A percentile compares a stretch with the other conserved stretches of the same genome.
Conservation (phyloP, 345 rosid genomes). For the Passiflora organensis region DNA sequence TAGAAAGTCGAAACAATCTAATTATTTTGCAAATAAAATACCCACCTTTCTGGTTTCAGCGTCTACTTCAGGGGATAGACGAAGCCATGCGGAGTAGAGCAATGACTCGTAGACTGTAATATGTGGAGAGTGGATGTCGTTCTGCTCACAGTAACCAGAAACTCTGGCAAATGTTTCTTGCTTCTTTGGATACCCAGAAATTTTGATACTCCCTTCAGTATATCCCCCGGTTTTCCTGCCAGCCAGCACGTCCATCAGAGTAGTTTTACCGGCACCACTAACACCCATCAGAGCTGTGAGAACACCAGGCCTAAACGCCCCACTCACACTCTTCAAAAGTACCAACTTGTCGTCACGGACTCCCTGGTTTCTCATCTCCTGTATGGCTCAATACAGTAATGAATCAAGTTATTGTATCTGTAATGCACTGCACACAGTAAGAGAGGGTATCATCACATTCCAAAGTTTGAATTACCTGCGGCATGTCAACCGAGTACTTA, state of each 20-base stretch:
- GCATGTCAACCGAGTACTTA: conserved; percentile 67
- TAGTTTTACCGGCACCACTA: conserved; percentile 76
- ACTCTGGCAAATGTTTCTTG: conserved; percentile 78
- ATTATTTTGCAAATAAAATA: not conserved
- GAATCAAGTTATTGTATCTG: too few species aligned
- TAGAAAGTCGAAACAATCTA: too few species aligned
- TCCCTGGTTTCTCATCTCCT: conserved; percentile 57
- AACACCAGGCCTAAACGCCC: conserved; percentile 77
- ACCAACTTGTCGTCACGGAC: conserved; percentile 49
- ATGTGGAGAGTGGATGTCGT: conserved; percentile 68
- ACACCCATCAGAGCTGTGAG: conserved; percentile 75
- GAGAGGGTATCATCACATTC: too few species aligned
- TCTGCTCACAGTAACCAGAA: conserved; percentile 70
- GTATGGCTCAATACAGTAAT: conserved; percentile 4
- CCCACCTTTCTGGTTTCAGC: conserved; percentile 45
- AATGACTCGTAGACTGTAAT: conserved; percentile 66
- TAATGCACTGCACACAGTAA: too few species aligned
- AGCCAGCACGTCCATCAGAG: conserved; percentile 77
- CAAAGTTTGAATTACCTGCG: too few species aligned
- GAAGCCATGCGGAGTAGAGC: conserved; percentile 69
- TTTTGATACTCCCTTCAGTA: conserved; percentile 52
- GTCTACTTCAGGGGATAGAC: conserved; percentile 42
- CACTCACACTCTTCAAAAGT: conserved; percentile 60
- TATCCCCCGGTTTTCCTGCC: conserved; percentile 82
- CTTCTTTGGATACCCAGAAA: conserved; percentile 69